These are phyloP conservation scores for Alternaria triticimaculans DNA, from an alignment of 2,329 filamentous ascomycete genomes.

Conservation along the genomic window DNA sequence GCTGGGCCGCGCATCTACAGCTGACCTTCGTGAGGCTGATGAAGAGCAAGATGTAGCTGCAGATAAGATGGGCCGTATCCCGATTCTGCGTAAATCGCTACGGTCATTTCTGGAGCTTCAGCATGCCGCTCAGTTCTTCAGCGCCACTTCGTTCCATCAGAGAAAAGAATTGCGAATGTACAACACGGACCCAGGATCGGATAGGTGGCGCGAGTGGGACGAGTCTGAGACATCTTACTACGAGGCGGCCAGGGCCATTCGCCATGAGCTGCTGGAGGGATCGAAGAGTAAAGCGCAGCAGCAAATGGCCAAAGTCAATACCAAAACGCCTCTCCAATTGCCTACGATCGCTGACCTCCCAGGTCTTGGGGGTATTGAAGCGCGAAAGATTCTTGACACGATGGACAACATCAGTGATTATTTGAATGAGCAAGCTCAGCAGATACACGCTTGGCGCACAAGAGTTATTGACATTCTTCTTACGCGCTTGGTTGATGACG, in stretches of 20 bases:
- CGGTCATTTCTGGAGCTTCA: conserved; percentile 78
- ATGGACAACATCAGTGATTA: conserved; percentile 69
- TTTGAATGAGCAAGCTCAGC: conserved; percentile 74
- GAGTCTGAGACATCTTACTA: conserved; percentile 75
- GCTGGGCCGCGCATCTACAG: conserved; percentile 26
- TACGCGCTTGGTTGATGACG: conserved; percentile 81
- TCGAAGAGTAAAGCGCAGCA: conserved; percentile 64
- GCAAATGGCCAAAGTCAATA: conserved; percentile 65
- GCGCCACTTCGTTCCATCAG: conserved; percentile 82
- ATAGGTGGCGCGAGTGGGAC: conserved; percentile 70
- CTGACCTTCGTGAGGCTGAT: conserved; percentile 45
- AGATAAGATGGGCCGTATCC: conserved; percentile 56
- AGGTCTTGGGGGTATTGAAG: conserved; percentile 74
- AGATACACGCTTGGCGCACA: conserved; percentile 77
- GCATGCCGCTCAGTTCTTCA: conserved; percentile 84
- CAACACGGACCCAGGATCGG: conserved; percentile 69
- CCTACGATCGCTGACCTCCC: conserved; percentile 60
- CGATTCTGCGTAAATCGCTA: conserved; percentile 69
- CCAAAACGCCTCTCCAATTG: conserved; percentile 28
- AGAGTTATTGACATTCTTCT: conserved; percentile 74
- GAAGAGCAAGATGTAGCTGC: conserved; percentile 48
- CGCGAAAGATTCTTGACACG: conserved; percentile 67
- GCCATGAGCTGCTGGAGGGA: conserved; percentile 76
- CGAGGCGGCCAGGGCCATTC: conserved; percentile 76
- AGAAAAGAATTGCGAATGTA: conserved; percentile 70